These are phyloP conservation scores for Daedaleopsis sinensis DNA, from an alignment of 768 basidiomycete genomes.

Conservation along the genomic window DNA sequence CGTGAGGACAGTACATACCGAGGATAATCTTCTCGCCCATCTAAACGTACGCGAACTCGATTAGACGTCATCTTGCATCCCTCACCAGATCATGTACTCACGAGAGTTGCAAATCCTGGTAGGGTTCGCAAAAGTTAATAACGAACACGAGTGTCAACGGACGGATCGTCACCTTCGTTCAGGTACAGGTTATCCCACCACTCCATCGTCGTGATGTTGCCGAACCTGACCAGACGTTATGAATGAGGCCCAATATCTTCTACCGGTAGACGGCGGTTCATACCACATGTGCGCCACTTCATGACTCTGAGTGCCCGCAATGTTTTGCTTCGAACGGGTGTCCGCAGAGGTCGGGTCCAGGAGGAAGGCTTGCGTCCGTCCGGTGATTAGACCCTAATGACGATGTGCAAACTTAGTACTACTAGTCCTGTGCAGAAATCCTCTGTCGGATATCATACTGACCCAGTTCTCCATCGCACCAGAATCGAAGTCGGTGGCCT, in stretches of 20 bases:
- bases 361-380: constrained; percentile 82
- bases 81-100: constrained; percentile 7
- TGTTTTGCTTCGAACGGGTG: constrained; percentile 72
- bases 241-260: neutral
- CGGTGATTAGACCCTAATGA: constrained; percentile 36
- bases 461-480: constrained; percentile 93
- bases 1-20: constrained; percentile 45
- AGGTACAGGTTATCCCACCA: constrained; percentile 91
- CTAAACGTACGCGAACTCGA: constrained; percentile 31
- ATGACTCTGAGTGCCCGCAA: constrained; percentile 80
- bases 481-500: constrained; percentile 85
- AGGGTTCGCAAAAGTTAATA: neutral
- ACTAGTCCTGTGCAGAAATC: too few relatives aligned
- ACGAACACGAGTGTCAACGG: too few relatives aligned
- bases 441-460: neutral
- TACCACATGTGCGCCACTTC: constrained; percentile 88
- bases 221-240: constrained; percentile 59
- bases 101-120: constrained; percentile 83
- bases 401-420: too few relatives aligned
- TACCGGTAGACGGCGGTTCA: neutral
- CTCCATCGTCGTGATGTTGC: constrained; percentile 92
- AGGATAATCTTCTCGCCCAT: constrained; percentile 89
- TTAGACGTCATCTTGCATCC: neutral
- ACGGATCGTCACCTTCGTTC: constrained; percentile 60
- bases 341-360: constrained; percentile 79